Evolutionary conservation across 2,329 filamentous ascomycete genomes (phyloP), one percentile per base, ranked within the genome.

Genomic region (Aureobasidium uvarum): DNA sequence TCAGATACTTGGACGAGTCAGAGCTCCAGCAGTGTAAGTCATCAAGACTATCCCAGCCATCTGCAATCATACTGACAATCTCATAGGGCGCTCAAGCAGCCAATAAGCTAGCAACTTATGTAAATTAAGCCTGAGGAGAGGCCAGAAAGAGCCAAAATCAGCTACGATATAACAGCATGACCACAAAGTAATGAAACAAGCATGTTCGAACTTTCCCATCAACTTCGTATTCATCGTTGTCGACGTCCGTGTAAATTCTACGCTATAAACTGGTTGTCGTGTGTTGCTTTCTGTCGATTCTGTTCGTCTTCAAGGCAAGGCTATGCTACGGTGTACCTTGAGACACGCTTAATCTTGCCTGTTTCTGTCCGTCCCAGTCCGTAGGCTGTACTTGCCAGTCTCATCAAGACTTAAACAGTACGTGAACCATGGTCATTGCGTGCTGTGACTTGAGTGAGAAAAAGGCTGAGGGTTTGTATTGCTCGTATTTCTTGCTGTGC

Each of bases 1-100:
- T 96, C 72, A 84, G 91, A 66, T 89, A 96, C 76, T 80, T 96
- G 60, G 85, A 80, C 25, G 83, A 88, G 79, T 73, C 78, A 23
- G 90, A 94, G 76, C 77, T 92, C 60, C 76, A 82, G 71, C 81
- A 86, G 68, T 91, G 88, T 62, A 62, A 41, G 59, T 51, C 20
- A 20, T 20, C 2, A 10, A 4, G 2, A 28, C 10, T 1, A 20
- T 28, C 31, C n/a, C 3, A n/a, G 7, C 25, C 20, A 41, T 28
- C 0, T 16, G 10, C n/a, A 33, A 16, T 10, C n/a, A 39, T 50
- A n/a, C 59, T 62, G 23, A 62, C 59, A 50, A 23, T 5, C 8
- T 4, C 2, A 11, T 16, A 62, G 59, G 59, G 60, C 60, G 60
- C 38, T 54, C 60, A 33, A 45, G 48, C 60, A 63, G 48, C 38